These are phyloP conservation scores for Camellia granthamiana DNA, from an alignment of 148 eudicot species.

Conservation along the genomic window DNA sequence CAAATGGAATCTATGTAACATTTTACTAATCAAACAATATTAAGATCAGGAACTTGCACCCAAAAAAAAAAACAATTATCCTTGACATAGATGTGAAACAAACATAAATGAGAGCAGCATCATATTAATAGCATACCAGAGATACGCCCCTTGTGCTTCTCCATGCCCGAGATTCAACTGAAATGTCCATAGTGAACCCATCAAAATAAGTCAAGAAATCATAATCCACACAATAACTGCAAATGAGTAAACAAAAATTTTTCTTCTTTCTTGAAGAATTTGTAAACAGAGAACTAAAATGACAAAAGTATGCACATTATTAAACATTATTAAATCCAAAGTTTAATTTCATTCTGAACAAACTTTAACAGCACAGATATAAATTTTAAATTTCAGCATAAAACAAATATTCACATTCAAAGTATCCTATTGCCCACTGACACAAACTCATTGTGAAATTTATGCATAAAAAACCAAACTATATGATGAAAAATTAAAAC, in stretches of 20 bases:
- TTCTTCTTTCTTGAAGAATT: not conserved
- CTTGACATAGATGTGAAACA: not conserved
- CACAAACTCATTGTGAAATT: not conserved
- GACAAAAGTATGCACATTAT: not conserved
- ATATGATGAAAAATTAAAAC: not conserved
- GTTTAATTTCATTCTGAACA: not conserved
- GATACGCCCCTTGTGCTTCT: conserved; percentile 67
- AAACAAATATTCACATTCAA: not conserved
- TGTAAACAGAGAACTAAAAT: not conserved
- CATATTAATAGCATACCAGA: conserved; percentile 41
- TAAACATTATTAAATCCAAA: not conserved
- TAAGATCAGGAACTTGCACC: not conserved
- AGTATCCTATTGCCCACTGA: not conserved
- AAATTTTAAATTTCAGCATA: not conserved
- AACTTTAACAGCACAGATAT: not conserved
- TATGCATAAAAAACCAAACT: not conserved
- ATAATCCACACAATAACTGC: not conserved
- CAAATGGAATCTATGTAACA: conserved; percentile 71
- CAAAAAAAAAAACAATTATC: not conserved
- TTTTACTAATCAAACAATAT: conserved; percentile 7
- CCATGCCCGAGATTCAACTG: conserved; percentile 94
- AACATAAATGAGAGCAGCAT: conserved; percentile 3
- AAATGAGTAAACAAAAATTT: not conserved
- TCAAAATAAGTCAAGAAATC: not conserved
- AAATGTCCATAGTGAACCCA: conserved; percentile 21